phyloP scores from a whole-genome alignment of 1,284 basidiomycete genomes.

The Schizopora paradoxa region DNA sequence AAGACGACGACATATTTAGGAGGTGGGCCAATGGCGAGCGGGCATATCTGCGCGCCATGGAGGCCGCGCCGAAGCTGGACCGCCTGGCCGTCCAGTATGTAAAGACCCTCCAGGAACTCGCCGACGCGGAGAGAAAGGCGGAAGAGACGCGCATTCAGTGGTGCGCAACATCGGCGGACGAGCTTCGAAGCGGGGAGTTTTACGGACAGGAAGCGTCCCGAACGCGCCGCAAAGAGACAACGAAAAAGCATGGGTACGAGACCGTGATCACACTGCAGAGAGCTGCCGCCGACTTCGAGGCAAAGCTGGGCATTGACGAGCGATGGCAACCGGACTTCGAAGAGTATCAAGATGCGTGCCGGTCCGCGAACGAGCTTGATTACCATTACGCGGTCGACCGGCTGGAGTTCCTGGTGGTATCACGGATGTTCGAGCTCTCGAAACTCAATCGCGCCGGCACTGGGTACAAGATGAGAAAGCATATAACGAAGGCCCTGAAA shows the following conservation, averaged over 20 bases:
- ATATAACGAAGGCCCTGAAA: constrained; percentile 29
- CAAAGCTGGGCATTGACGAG: constrained; percentile 19
- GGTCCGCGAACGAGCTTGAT: constrained; percentile 19
- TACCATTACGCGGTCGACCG: constrained; percentile 25
- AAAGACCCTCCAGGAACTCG: constrained; percentile 21
- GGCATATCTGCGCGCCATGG: constrained; percentile 17
- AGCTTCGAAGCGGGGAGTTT: too few relatives aligned
- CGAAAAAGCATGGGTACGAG: constrained; percentile 1
- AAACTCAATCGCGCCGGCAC: constrained; percentile 26
- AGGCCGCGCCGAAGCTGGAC: constrained; percentile 7
- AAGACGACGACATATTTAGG: constrained; percentile 14
- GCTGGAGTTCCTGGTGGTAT: constrained; percentile 28
- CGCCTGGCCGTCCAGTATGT: constrained; percentile 5
- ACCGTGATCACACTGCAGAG: constrained; percentile 6
- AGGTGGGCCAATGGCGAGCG: constrained; percentile 19
- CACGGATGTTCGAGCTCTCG: constrained; percentile 29
- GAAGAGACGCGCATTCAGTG: too few relatives aligned
- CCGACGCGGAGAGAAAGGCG: too few relatives aligned
- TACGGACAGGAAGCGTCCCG: too few relatives aligned
- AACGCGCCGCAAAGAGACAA: neutral
- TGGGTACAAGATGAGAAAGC: constrained; percentile 27
- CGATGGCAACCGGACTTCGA: constrained; percentile 21
- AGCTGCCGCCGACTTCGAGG: constrained; percentile 17
- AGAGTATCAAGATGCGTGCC: constrained; percentile 16
- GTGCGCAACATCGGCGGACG: too few relatives aligned